These are phyloP conservation scores for Gloeostereum incarnatum DNA, from an alignment of 768 basidiomycete genomes.

Conservation along the genomic window DNA sequence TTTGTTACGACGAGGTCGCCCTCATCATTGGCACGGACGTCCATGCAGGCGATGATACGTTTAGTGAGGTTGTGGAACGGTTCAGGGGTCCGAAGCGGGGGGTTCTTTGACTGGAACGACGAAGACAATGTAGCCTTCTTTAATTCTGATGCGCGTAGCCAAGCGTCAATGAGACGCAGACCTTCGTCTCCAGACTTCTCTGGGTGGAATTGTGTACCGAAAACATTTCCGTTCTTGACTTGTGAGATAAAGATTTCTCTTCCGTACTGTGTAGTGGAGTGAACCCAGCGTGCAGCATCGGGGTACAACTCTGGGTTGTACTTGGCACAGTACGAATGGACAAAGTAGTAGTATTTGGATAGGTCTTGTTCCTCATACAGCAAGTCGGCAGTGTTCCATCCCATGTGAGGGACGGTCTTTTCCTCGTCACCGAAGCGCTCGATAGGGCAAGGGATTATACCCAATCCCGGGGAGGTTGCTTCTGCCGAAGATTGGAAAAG, in stretches of 20 bases:
- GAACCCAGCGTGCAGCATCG: constrained; percentile 63
- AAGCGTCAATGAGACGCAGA: constrained; percentile 66
- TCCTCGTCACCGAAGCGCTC: constrained; percentile 56
- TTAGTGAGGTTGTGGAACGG: constrained; percentile 71
- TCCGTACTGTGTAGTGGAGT: constrained; percentile 92
- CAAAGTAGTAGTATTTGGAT: constrained; percentile 85
- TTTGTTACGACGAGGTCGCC: constrained; percentile 98
- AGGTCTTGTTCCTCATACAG: constrained; percentile 34
- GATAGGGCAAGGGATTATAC: constrained; percentile 76
- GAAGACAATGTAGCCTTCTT: constrained; percentile 26
- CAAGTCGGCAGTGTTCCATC: constrained; percentile 80
- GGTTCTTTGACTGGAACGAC: constrained; percentile 9
- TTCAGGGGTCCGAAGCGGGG: constrained; percentile 23
- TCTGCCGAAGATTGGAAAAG: constrained; percentile 86
- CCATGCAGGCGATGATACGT: constrained; percentile 94
- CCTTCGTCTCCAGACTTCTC: constrained; percentile 94
- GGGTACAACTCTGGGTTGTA: constrained; percentile 51
- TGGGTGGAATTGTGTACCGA: constrained; percentile 94
- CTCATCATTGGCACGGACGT: constrained; percentile 91
- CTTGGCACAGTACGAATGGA: constrained; percentile 87
- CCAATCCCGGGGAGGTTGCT: constrained; percentile 68
- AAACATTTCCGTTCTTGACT: constrained; percentile 76
- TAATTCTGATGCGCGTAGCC: constrained; percentile 61
- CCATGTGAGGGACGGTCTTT: constrained; percentile 96
- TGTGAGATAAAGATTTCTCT: constrained; percentile 83